A percentile compares a stretch with the other conserved stretches of the same genome.
Evolutionary conservation across 768 basidiomycete genomes (phyloP).

Genomic region (Royoungia palumana): DNA sequence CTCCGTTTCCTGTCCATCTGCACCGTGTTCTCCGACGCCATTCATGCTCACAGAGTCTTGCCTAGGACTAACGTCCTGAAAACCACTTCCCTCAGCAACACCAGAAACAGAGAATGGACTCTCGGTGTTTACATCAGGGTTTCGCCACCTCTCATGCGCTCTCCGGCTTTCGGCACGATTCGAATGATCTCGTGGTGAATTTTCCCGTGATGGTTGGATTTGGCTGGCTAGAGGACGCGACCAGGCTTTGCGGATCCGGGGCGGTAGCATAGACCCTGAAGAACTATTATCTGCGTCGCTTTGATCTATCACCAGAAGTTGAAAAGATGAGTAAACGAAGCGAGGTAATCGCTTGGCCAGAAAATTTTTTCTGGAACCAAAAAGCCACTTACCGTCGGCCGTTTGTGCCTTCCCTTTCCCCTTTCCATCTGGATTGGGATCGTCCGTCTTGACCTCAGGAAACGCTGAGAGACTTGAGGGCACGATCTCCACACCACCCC

Average conservation of each 20-base stretch:
- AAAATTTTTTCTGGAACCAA: not conserved
- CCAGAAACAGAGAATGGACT: constrained; percentile 16
- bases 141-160: constrained; percentile 22
- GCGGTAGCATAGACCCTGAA: constrained; percentile 41
- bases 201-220: constrained; percentile 5
- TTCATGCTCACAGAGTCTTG: not conserved
- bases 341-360: not conserved
- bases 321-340: not conserved
- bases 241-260: constrained; percentile 59
- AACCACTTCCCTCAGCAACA: not conserved
- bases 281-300: constrained; percentile 16
- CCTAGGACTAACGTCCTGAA: not conserved
- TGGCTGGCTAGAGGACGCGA: constrained; percentile 14
- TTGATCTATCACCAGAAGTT: not conserved
- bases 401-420: constrained; percentile 18
- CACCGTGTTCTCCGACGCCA: constrained; percentile 13
- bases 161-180: constrained; percentile 9
- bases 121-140: constrained; percentile 19
- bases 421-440: constrained; percentile 6
- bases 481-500: constrained; percentile 61
- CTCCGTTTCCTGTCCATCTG: constrained; percentile 29
- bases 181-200: not conserved
- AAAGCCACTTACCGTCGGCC: constrained; percentile 21
- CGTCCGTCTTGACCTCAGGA: constrained; percentile 9
- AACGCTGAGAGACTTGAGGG: constrained; percentile 23